Conservation (phyloP, 2,329 filamentous ascomycete species). For the Cercospora zeae-maydis region DNA sequence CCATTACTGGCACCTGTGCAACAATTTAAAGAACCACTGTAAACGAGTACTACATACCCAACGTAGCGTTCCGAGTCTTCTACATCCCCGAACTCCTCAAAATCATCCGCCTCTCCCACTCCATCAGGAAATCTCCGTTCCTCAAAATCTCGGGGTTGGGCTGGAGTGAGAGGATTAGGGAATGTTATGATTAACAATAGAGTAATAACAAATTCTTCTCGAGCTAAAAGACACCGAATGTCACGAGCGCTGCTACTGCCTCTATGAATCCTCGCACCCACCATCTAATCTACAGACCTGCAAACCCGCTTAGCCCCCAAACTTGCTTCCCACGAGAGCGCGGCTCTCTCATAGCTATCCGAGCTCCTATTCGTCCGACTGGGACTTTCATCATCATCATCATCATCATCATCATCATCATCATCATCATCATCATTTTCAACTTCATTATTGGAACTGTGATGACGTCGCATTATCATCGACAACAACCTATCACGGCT, state of each 20-base stretch:
- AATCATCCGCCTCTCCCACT: conserved; percentile 20
- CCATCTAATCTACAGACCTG: neutral
- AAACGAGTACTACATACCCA: neutral
- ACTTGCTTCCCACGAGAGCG: conserved; percentile 2
- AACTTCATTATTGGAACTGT: too few relatives aligned
- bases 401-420: too few relatives aligned
- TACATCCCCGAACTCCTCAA: conserved; percentile 23
- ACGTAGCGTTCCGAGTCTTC: conserved; percentile 18
- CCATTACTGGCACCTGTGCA: too few relatives aligned
- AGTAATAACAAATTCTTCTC: too few relatives aligned
- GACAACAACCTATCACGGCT: neutral
- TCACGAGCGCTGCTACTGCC: neutral
- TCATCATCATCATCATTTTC: neutral
- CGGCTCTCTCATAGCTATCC: conserved; percentile 6
- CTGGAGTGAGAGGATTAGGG: conserved; percentile 10
- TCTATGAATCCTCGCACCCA: neutral
- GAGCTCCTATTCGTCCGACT: conserved; percentile 4
- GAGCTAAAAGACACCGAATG: too few relatives aligned
- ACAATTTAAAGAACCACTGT: neutral
- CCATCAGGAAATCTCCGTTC: conserved; percentile 22
- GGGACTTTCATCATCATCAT: neutral
- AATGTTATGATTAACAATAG: neutral
- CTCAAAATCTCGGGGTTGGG: conserved; percentile 16
- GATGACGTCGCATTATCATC: too few relatives aligned
- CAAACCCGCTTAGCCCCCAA: neutral